Conservation (phyloP, 1,284 basidiomycete species). For the Somion occarium region DNA sequence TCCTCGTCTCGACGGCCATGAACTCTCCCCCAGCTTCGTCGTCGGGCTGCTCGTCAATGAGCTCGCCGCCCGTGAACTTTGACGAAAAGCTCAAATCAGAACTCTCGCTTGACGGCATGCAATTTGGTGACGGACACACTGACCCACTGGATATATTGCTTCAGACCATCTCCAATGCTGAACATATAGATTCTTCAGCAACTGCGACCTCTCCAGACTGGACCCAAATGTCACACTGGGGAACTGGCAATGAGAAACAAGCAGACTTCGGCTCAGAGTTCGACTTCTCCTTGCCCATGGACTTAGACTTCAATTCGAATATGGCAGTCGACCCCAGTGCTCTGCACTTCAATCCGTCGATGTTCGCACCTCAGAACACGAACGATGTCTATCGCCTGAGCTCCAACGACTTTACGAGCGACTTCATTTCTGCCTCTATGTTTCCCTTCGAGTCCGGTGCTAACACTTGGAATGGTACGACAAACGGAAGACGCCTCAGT, state of each 20-base stretch:
- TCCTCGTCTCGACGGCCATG: not conserved
- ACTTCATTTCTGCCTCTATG: conserved; percentile 16
- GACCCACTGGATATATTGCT: conserved; percentile 28
- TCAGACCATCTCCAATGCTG: conserved; percentile 24
- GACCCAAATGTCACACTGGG: conserved; percentile 45
- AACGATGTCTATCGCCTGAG: conserved; percentile 14
- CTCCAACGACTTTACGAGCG: conserved; percentile 9
- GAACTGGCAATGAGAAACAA: conserved; percentile 32
- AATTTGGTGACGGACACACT: conserved; percentile 10
- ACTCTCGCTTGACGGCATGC: conserved; percentile 9
- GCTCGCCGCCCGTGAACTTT: conserved; percentile 11
- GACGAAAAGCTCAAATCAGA: conserved; percentile 20
- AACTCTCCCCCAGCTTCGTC: not conserved
- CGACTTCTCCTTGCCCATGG: conserved; percentile 36
- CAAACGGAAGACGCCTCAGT: conserved; percentile 28
- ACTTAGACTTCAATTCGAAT: conserved; percentile 49
- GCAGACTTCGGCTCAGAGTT: conserved; percentile 44
- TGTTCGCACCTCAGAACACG: conserved; percentile 19
- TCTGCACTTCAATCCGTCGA: conserved; percentile 47
- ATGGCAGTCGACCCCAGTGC: conserved; percentile 59
- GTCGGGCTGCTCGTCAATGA: not conserved
- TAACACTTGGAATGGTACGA: conserved; percentile 8
- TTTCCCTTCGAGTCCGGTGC: conserved; percentile 15
- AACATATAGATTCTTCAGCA: conserved; percentile 12
- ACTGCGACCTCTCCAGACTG: conserved; percentile 29